Conservation (phyloP, 116 monocot genomes). For the Posidonia oceanica region DNA sequence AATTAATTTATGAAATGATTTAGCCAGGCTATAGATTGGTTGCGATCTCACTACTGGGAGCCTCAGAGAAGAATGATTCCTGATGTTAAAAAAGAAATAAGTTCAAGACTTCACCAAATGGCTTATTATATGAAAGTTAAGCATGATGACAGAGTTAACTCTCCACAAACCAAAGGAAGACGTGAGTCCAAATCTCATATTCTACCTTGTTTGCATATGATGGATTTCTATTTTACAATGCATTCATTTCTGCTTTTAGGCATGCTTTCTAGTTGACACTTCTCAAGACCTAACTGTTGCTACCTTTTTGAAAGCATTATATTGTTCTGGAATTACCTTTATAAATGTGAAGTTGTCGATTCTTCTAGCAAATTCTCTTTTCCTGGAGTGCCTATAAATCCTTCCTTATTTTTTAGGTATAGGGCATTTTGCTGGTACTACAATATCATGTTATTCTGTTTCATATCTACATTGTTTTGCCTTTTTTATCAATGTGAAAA, state of each 20-base stretch:
- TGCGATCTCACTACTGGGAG: conserved; percentile 88
- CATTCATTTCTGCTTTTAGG: too few relatives aligned
- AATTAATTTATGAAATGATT: neutral
- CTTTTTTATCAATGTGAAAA: neutral
- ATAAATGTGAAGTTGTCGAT: neutral
- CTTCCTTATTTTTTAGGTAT: too few relatives aligned
- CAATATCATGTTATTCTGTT: too few relatives aligned
- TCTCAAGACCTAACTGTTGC: too few relatives aligned
- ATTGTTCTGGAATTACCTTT: neutral
- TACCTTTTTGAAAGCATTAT: too few relatives aligned
- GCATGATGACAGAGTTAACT: conserved; percentile 12
- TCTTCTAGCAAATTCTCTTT: too few relatives aligned
- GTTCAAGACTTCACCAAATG: conserved; percentile 43
- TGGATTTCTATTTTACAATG: neutral
- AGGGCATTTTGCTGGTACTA: too few relatives aligned
- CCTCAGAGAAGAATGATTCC: conserved; percentile 64
- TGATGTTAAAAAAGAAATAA: conserved; percentile 60
- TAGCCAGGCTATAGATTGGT: conserved; percentile 77
- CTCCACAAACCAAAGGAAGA: conserved; percentile 24
- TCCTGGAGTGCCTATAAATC: too few relatives aligned
- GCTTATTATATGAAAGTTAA: conserved; percentile 29
- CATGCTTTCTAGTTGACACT: too few relatives aligned
- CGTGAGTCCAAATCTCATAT: conserved; percentile 25
- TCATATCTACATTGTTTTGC: too few relatives aligned
- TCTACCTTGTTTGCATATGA: neutral